A percentile compares a stretch with the other conserved stretches of the same genome.
Conservation (phyloP, 2,329 filamentous ascomycete species). For the Pseudogymnoascus sp. region DNA sequence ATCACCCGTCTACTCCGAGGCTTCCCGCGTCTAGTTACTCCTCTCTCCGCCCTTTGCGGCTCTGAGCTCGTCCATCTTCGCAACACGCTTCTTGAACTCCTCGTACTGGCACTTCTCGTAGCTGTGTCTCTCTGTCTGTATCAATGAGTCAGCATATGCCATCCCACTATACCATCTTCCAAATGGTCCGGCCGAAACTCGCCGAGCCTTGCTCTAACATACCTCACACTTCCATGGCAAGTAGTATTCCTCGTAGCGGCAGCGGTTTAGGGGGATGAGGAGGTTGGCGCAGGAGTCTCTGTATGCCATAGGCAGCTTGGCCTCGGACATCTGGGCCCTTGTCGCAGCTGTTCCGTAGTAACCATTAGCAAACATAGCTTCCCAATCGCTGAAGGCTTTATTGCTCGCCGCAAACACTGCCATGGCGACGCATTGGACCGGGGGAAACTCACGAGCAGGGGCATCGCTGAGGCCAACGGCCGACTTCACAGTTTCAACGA, state of each 20-base stretch:
- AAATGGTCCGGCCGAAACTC: background rate
- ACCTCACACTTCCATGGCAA: conserved; percentile 98
- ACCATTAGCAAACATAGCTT: conserved; percentile 13
- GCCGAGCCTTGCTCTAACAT: conserved; percentile 31
- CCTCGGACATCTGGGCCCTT: conserved; percentile 88
- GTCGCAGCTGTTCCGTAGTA: conserved; percentile 55
- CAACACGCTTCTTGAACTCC: conserved; percentile 96
- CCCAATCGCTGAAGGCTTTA: conserved; percentile 7
- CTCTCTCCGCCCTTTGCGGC: conserved; percentile 75
- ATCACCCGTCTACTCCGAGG: conserved; percentile 10
- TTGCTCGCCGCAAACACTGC: conserved; percentile 29
- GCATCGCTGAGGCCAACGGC: conserved; percentile 37
- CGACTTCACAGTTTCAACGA: conserved; percentile 41
- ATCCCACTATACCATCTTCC: background rate
- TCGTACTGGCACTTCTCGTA: conserved; percentile 99
- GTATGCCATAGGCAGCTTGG: conserved; percentile 80
- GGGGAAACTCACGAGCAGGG: conserved; percentile 20
- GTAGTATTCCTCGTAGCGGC: conserved; percentile 86
- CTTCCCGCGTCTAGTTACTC: conserved; percentile 59
- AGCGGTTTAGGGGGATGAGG: conserved; percentile 90
- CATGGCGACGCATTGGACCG: conserved; percentile 5
- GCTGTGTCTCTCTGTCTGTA: conserved; percentile 85
- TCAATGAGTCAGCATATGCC: conserved; percentile 13
- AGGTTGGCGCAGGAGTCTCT: conserved; percentile 93
- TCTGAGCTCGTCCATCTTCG: conserved; percentile 95